Conservation (phyloP, 2,329 filamentous ascomycete genomes). For the Pestalotiopsis sp. region DNA sequence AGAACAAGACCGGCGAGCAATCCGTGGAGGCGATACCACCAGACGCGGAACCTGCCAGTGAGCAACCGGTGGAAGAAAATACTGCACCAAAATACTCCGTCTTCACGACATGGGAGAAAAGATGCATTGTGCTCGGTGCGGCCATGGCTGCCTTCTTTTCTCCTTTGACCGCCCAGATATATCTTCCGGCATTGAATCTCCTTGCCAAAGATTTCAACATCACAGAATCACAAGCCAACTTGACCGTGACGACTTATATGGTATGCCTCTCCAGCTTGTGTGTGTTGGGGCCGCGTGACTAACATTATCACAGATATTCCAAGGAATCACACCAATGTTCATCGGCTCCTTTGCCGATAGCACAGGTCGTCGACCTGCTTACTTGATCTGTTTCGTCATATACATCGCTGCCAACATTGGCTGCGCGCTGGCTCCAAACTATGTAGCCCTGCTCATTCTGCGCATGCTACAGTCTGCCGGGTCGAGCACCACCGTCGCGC, state of each 20-base stretch:
- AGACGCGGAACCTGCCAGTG: constrained; percentile 12
- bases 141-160: constrained; percentile 35
- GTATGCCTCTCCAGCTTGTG: constrained; percentile 17
- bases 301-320: constrained; percentile 18
- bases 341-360: constrained; percentile 52
- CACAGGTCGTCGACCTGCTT: constrained; percentile 49
- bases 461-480: constrained; percentile 54
- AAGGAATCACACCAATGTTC: constrained; percentile 55
- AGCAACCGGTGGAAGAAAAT: constrained; percentile 3
- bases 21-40: background rate
- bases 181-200: constrained; percentile 46
- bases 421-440: constrained; percentile 47
- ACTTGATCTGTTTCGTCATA: constrained; percentile 48
- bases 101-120: constrained; percentile 33
- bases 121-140: constrained; percentile 30
- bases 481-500: constrained; percentile 56
- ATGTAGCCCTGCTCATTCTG: constrained; percentile 47
- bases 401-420: constrained; percentile 50
- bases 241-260: constrained; percentile 38
- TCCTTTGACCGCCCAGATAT: constrained; percentile 40
- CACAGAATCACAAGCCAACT: constrained; percentile 35
- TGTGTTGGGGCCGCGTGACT: background rate
- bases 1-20: background rate
- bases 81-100: constrained; percentile 17
- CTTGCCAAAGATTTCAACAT: constrained; percentile 43